These are phyloP conservation scores for Hevea brasiliensis DNA, from an alignment of 345 rosid genomes.

Conservation along the genomic window DNA sequence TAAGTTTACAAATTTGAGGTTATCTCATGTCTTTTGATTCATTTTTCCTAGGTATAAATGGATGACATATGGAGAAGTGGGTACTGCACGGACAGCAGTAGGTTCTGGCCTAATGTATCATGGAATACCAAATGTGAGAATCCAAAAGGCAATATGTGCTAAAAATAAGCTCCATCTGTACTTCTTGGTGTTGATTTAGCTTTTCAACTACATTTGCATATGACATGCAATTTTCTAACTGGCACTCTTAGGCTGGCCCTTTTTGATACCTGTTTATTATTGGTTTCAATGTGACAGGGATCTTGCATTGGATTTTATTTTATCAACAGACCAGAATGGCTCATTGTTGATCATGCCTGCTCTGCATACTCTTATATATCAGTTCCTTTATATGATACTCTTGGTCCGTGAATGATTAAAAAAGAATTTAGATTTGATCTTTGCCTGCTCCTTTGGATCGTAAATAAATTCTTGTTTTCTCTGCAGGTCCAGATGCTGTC, in stretches of 20 bases:
- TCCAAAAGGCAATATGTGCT: constrained; percentile 3
- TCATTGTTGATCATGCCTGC: constrained; percentile 93
- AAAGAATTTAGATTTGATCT: constrained; percentile 9
- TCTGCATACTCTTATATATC: constrained; percentile 80
- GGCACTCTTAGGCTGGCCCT: constrained; percentile 8
- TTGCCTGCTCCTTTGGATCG: constrained; percentile 8
- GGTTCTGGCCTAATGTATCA: constrained; percentile 80
- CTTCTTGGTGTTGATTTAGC: not conserved
- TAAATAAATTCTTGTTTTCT: constrained; percentile 12
- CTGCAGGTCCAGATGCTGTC: constrained; percentile 95
- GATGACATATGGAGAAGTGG: constrained; percentile 96
- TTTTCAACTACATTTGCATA: not conserved
- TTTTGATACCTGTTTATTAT: constrained; percentile 16
- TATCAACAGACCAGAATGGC: constrained; percentile 95
- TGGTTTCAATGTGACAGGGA: constrained; percentile 49
- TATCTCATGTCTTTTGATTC: constrained; percentile 9
- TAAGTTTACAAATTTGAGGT: constrained; percentile 14
- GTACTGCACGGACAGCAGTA: constrained; percentile 75
- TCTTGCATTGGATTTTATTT: constrained; percentile 83
- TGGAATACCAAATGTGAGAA: constrained; percentile 63
- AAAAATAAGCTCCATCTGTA: not conserved
- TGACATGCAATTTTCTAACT: not conserved
- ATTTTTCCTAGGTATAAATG: constrained; percentile 65
- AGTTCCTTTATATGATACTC: constrained; percentile 97
- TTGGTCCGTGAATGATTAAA: constrained; percentile 51